These are phyloP conservation scores for Magnusiomyces clavatus DNA, from an alignment of 1,139 yeast species.

Conservation along the genomic window DNA sequence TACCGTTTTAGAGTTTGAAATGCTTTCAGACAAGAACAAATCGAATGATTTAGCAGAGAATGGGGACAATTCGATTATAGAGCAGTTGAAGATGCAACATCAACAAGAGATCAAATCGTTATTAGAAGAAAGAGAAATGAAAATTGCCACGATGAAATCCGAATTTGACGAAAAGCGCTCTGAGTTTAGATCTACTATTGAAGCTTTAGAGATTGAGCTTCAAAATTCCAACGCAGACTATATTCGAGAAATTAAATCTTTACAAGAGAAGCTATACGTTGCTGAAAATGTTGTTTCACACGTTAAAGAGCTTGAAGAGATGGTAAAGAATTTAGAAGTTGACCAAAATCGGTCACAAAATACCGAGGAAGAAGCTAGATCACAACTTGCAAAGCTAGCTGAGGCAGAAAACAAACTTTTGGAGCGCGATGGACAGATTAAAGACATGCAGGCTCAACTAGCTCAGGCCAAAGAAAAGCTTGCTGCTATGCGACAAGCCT, in stretches of 20 bases:
- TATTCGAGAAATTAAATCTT: constrained; percentile 22
- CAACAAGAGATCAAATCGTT: constrained; percentile 1
- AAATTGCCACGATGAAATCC: constrained; percentile 21
- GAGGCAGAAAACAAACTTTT: constrained; percentile 29
- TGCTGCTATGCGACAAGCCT: neutral
- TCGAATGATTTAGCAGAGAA: neutral
- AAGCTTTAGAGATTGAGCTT: constrained; percentile 27
- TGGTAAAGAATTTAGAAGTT: constrained; percentile 22
- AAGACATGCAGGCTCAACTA: constrained; percentile 23
- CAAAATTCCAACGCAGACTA: constrained; percentile 24
- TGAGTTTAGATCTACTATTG: constrained; percentile 29
- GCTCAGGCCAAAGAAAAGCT: constrained; percentile 21
- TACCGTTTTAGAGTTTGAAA: constrained; percentile 28
- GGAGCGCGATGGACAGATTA: constrained; percentile 27
- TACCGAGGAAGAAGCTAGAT: constrained; percentile 24
- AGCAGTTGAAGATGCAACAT: constrained; percentile 7
- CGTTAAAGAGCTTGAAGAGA: constrained; percentile 20
- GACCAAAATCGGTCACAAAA: constrained; percentile 17
- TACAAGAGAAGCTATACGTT: constrained; percentile 22
- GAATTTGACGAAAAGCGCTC: constrained; percentile 28
- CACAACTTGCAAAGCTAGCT: constrained; percentile 24
- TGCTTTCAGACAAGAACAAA: constrained; percentile 14
- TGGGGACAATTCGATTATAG: constrained; percentile 2
- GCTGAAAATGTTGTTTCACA: constrained; percentile 20
- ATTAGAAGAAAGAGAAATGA: constrained; percentile 24